These are phyloP conservation scores for Gymnopilus dilepis DNA, from an alignment of 768 basidiomycete species.

Conservation along the genomic window DNA sequence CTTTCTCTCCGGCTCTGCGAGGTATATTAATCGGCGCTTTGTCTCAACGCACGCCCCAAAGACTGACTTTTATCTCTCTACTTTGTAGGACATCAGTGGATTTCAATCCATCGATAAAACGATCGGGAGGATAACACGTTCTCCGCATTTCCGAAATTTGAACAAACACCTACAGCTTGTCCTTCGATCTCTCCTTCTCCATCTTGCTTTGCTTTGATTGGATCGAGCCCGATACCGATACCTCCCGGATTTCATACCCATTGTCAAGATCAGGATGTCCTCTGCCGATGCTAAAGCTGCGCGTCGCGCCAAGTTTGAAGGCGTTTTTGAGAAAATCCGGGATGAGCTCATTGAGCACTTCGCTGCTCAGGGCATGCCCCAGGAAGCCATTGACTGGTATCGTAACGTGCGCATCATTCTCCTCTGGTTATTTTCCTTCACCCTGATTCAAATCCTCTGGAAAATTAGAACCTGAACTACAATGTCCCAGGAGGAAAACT, in stretches of 20 bases:
- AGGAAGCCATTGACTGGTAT: constrained; percentile 87
- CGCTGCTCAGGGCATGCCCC: constrained; percentile 75
- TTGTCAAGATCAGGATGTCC: constrained; percentile 14
- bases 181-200: not conserved
- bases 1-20: constrained; percentile 2
- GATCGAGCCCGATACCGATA: not conserved
- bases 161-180: not conserved
- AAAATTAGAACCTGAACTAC: constrained; percentile 77
- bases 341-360: constrained; percentile 80
- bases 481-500: constrained; percentile 98
- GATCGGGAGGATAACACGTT: constrained; percentile 6
- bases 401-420: constrained; percentile 53
- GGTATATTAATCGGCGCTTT: not conserved
- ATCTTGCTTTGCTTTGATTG: no score
- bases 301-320: constrained; percentile 70
- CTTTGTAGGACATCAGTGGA: not conserved
- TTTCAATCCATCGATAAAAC: not conserved
- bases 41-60: not conserved
- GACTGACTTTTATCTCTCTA: not conserved
- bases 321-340: constrained; percentile 71
- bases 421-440: constrained; percentile 2
- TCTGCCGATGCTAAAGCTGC: constrained; percentile 41
- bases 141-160: not conserved
- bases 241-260: constrained; percentile 1
- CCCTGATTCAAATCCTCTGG: not conserved